Evolutionary conservation across 148 eudicot species (phyloP), one percentile per base, ranked within the genome.

Genomic region (Cornus florida): DNA sequence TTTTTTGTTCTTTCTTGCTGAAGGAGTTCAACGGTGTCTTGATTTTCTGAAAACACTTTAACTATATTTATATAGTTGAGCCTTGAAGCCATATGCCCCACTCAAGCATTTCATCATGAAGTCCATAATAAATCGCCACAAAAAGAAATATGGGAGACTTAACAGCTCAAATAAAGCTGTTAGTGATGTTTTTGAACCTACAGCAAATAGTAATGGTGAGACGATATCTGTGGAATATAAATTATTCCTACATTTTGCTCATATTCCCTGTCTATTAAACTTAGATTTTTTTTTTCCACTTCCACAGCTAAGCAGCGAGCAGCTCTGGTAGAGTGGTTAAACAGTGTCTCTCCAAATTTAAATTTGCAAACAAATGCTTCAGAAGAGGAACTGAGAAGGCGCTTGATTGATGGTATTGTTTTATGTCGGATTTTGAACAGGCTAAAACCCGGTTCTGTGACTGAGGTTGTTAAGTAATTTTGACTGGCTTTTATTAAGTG

Each of bases 241-340:
- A 20, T 59, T 9, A 79, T 28, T 33, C 66, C 7, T 17, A 24
- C 56, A 12, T 66, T 72, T 43, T 53, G 62, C 28, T 66, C 60
- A 71, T 67, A 33, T 43, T 38, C 1, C 48, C 57, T 74, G 13
- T 72, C 33, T 10, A 60, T 66, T 32, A 5, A 46, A 56, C 57
- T 39, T 24, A 73, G 20, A 35, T 23, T 38, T 19, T 32, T 28
- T 56, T 20, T 41, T 71, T 64, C 73, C 13, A 14, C 32, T 31
- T 48, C 23, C 59, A 41, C 92, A 94, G 98, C 84, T 59, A 93
- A 91, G 86, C 91, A 83, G 76, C 83, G 94, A 32, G 83, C 87
- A 73, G 76, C 81, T 60, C 79, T 96, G 86, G 84, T 96, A 69
- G 98, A 92, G 77, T 96, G 99, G 98, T 65, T 96, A 69, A 92